Percentiles rank a stretch among this genome's conserved stretches.
Evolutionary conservation across 371 early-diverging fungal genomes (phyloP).

Genomic region (Furculomyces boomerangus): DNA sequence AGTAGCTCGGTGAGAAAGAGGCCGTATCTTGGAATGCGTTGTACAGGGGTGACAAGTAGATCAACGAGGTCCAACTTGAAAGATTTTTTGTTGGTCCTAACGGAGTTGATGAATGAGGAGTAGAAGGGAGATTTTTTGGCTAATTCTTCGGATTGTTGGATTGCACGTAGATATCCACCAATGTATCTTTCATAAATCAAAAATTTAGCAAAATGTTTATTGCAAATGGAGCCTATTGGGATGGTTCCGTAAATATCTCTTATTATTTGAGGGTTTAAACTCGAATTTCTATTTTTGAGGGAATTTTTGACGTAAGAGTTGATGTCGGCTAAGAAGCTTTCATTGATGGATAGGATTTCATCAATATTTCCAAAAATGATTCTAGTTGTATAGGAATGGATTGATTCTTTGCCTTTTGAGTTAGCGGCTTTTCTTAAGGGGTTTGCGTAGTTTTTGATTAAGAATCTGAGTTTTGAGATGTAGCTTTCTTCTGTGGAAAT

Average conservation of each 20-base stretch:
- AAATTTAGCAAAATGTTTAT: slow-evolving; percentile 22
- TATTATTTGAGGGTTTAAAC: background rate
- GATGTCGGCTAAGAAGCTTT: slow-evolving; percentile 21
- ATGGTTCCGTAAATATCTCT: background rate
- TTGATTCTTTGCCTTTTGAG: slow-evolving; percentile 16
- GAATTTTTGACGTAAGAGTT: slow-evolving; percentile 17
- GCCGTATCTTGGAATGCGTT: slow-evolving; percentile 30
- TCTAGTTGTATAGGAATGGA: slow-evolving; percentile 20
- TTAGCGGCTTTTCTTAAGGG: slow-evolving; percentile 23
- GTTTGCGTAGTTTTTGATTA: slow-evolving; percentile 21
- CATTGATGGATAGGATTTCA: slow-evolving; percentile 18
- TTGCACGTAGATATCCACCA: slow-evolving; percentile 24
- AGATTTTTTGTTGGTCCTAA: slow-evolving; percentile 23
- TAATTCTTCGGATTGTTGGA: slow-evolving; percentile 18
- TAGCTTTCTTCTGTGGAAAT: slow-evolving; percentile 24
- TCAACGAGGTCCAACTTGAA: slow-evolving; percentile 25
- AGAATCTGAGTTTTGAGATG: slow-evolving; percentile 19
- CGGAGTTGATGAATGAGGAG: slow-evolving; percentile 13
- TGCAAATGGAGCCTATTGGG: slow-evolving; percentile 19
- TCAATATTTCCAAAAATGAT: slow-evolving; percentile 26
- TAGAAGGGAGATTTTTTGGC: slow-evolving; percentile 21
- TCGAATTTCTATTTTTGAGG: slow-evolving; percentile 16
- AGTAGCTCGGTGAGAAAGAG: slow-evolving; percentile 25
- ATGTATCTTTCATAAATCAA: slow-evolving; percentile 25
- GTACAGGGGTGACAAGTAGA: slow-evolving; percentile 30